Conservation (phyloP, 2,329 filamentous ascomycete species). For the Didymella exigua region DNA sequence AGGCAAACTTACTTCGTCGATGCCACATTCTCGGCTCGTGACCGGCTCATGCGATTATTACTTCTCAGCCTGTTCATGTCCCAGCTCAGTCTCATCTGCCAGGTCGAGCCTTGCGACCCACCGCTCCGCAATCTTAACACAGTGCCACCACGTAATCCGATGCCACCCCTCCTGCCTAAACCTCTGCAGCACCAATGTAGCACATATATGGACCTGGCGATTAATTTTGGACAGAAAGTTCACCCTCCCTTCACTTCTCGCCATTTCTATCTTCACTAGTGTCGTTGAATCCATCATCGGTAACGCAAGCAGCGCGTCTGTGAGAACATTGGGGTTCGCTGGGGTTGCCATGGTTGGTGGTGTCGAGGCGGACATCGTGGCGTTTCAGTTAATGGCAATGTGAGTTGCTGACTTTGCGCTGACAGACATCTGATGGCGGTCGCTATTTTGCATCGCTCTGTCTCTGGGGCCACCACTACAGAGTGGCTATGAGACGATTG, state of each 20-base stretch:
- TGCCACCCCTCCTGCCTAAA: slow-evolving; percentile 22
- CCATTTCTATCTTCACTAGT: not conserved
- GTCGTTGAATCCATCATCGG: slow-evolving; percentile 12
- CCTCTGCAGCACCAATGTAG: slow-evolving; percentile 25
- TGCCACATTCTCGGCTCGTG: not conserved
- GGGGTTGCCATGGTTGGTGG: not conserved
- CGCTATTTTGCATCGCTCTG: not conserved
- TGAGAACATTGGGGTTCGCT: not conserved
- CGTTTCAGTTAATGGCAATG: not conserved
- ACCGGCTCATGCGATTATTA: not conserved
- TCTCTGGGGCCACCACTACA: not conserved
- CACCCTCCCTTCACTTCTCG: not conserved
- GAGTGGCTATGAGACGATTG: not conserved
- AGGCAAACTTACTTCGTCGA: not conserved
- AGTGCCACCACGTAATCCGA: slow-evolving; percentile 26
- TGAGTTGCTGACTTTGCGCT: not conserved
- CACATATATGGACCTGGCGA: slow-evolving; percentile 24
- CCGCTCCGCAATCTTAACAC: slow-evolving; percentile 23
- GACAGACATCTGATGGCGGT: not conserved
- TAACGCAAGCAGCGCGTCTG: slow-evolving; percentile 15
- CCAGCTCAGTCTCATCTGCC: not conserved
- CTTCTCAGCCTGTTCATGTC: not conserved
- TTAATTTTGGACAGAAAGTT: slow-evolving; percentile 14
- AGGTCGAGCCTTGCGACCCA: slow-evolving; percentile 17
- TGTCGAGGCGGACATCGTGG: not conserved